Base-by-base conservation (phyloP, 2,329 filamentous ascomycete species). In the Penicillium sp. region DNA sequence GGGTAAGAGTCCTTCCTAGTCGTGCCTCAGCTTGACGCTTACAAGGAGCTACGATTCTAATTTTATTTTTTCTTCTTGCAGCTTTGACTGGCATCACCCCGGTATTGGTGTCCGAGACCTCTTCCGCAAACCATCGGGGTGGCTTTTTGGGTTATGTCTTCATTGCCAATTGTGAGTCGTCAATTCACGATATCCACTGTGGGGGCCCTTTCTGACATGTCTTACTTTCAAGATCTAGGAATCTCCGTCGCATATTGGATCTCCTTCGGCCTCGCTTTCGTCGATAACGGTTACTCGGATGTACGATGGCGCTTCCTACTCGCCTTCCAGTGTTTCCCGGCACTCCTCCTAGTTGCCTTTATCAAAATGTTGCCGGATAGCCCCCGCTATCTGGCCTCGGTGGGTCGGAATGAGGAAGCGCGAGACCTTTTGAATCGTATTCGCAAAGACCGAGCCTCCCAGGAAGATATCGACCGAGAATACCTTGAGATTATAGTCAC, bases 91-190 rank as follows among this genome's bases (percentile, higher is more conserved):
- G 76, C 44, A 81, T 82, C 60, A 78, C 79, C 7, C 79, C 79
- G 5, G 79, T 80, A 0, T 70, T 79, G 54, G 76, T 82, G 41
- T 77, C 78, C 1, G 81, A 83, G 64, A 76, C 76, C 2, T 80
- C 80, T 3, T 70, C 75, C 4, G 77, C 80, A 6, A 67, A 74
- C 27, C 76, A 80, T 59, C 75, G 81, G 4, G 80, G 81, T 54
- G 75, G 74, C 2, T 78, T 70, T 51, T 71, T 81, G 34, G 79
- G 75, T 19, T 78, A 80, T 53, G 78, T 81, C 44, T 82, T 83
- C 65, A 78, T 82, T 50, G 79, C 80, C 39, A 82, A 83, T 63
- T 82, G 70, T 72, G 57, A 59, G 68, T 33, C 11, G 19, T 16
- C 19, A 6, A 45, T 36, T 33, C 9, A 5, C 9, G 23, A 52